These are phyloP conservation scores for Rhizoclosmatium sp. DNA, from an alignment of 192 early-diverging fungal genomes.

Conservation along the genomic window DNA sequence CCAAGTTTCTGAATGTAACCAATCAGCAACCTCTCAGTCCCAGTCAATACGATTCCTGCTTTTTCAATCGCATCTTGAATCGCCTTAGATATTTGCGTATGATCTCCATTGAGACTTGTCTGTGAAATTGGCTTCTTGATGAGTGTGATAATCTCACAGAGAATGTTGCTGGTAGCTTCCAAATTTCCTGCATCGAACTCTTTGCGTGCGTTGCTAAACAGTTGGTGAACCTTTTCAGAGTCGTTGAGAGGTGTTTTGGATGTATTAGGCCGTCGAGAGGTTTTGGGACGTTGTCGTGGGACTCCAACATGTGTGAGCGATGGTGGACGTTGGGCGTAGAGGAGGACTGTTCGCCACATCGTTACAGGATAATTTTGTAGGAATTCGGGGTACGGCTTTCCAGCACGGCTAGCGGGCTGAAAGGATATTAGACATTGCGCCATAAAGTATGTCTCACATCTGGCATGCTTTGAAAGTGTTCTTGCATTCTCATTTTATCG, in stretches of 20 bases:
- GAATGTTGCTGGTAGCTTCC: conserved; percentile 4
- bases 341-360: conserved; percentile 62
- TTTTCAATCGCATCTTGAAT: conserved; percentile 37
- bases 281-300: conserved; percentile 30
- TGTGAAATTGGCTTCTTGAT: neutral
- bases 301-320: conserved; percentile 47
- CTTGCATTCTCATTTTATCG: conserved; percentile 22
- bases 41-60: conserved; percentile 23
- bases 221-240: conserved; percentile 13
- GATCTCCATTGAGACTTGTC: neutral
- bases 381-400: conserved; percentile 44
- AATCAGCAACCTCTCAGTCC: conserved; percentile 22
- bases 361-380: conserved; percentile 55
- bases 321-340: conserved; percentile 55
- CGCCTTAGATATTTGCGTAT: conserved; percentile 8
- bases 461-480: conserved; percentile 22
- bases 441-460: neutral
- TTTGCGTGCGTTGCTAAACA: conserved; percentile 7
- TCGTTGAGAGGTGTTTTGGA: conserved; percentile 34
- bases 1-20: conserved; percentile 35
- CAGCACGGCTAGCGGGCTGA: no score
- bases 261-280: conserved; percentile 39
- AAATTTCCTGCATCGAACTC: conserved; percentile 28
- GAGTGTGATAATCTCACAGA: conserved; percentile 18
- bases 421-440: no score